Evolutionary conservation across 352 stramenopile species (phyloP), one percentile per base, ranked within the genome.

Genomic region (Phytophthora cactorum): DNA sequence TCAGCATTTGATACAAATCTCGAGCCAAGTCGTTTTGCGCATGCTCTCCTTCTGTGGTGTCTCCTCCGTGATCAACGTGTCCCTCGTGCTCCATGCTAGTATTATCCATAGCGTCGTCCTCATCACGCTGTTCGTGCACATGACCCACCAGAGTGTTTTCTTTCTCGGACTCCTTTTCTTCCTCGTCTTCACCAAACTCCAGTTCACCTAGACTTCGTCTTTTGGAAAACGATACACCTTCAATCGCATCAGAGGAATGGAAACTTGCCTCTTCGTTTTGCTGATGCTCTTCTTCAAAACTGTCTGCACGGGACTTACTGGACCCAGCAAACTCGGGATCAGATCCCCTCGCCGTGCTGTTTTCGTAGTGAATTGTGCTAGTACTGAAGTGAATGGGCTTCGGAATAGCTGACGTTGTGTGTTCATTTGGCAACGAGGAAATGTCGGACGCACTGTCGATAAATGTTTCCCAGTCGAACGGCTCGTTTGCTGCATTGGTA

Each of bases 401-500:
- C 17, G 36, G 32, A 32, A 43, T 45, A 45, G 71, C 38, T 44
- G 51, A 63, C 29, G 34, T 56, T 31, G 63, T 56, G 27, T 58
- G 47, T 47, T 79, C 70, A 45, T 70, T 59, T 47, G 72, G 53
- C 2, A 71, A 38, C 3, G 52, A 54, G 11, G 74, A 82, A 43
- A 73, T 65, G 10, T 84, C 77, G 1, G 77, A 84, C n/a, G 71
- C 58, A 31, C 72, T 89, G 36, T 83, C 74, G n/a, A 90, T 78
- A 71, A 90, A 90, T 15, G 75, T 79, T 39, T 90, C 79, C 81
- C 81, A 90, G 65, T 90, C 81, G 25, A 90, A 85, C 44, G 49
- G 71, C 38, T 72, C 62, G 8, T 62, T 50, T 17, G 65, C 64
- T 51, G 59, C 31, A 50, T 34, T 68, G 36, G 52, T 69, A 12